Evolutionary conservation across 169 alveolate genomes (phyloP).

Genomic region (Toxoplasma gondii): DNA sequence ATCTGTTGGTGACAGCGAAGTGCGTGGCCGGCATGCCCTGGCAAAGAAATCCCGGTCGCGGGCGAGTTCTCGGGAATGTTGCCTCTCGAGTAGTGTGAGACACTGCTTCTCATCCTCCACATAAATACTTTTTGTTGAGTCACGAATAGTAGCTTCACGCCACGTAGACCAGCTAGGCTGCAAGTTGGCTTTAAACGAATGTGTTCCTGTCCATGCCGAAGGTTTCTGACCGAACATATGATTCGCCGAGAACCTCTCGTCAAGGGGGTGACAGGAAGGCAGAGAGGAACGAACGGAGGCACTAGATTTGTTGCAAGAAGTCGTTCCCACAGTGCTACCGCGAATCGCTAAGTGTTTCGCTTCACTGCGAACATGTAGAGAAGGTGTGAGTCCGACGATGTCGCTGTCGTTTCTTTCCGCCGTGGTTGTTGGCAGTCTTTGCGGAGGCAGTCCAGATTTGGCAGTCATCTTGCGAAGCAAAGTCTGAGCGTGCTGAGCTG

Average conservation of each 20-base stretch:
- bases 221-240: not conserved
- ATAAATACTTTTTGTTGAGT: not conserved
- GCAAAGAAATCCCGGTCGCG: not conserved
- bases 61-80: conserved; percentile 23
- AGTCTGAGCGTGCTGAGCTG: not conserved
- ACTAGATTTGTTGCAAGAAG: not conserved
- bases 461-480: conserved; percentile 20
- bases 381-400: not conserved
- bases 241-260: not conserved
- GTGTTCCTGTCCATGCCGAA: not conserved
- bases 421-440: not conserved
- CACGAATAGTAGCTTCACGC: too few relatives aligned
- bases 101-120: not conserved
- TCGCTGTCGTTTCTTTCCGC: not conserved
- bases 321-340: not conserved
- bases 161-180: too few relatives aligned
- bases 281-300: not conserved
- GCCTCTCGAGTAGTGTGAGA: not conserved
- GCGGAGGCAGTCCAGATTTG: not conserved
- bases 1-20: not conserved
- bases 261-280: not conserved
- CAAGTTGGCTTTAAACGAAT: too few relatives aligned
- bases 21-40: not conserved
- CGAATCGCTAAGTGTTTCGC: not conserved
- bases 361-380: not conserved